phyloP scores from a whole-genome alignment of 805 yeast genomes.

The Tetrapisispora taiwanensis region DNA sequence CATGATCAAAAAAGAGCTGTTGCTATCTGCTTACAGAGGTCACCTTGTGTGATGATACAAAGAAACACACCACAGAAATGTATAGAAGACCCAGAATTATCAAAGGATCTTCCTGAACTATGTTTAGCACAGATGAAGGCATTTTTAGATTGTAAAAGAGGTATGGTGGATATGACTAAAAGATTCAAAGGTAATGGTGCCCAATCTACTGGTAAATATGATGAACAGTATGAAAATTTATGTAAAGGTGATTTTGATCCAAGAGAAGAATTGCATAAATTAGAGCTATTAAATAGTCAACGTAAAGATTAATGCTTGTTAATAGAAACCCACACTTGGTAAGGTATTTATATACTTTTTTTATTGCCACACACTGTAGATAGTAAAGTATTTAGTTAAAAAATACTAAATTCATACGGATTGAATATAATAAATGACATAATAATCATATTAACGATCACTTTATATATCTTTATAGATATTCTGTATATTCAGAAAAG shows the following conservation, averaged over 20 bases:
- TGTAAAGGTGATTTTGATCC: constrained; percentile 78
- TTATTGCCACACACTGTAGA: no score
- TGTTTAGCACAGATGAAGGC: constrained; percentile 79
- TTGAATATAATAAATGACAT: no score
- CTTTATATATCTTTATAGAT: no score
- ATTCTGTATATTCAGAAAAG: no score
- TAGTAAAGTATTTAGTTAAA: no score
- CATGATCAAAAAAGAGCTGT: constrained; percentile 91
- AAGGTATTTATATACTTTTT: no score
- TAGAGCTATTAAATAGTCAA: constrained; percentile 49
- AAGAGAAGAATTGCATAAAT: constrained; percentile 64
- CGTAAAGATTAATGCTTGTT: constrained; percentile 26
- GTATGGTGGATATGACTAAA: constrained; percentile 83
- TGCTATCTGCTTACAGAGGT: constrained; percentile 88
- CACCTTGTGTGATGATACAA: constrained; percentile 90
- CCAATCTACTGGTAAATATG: constrained; percentile 83
- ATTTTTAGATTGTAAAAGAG: constrained; percentile 82
- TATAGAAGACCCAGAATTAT: constrained; percentile 66
- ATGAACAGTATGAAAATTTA: constrained; percentile 72
- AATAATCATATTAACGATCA: no score
- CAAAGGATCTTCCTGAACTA: constrained; percentile 71
- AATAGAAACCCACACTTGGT: neutral
- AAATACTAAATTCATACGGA: no score
- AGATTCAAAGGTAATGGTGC: constrained; percentile 93
- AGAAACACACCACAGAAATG: constrained; percentile 87